Base-by-base conservation (phyloP, 441 rosid species). In the Adansonia grandidieri region DNA sequence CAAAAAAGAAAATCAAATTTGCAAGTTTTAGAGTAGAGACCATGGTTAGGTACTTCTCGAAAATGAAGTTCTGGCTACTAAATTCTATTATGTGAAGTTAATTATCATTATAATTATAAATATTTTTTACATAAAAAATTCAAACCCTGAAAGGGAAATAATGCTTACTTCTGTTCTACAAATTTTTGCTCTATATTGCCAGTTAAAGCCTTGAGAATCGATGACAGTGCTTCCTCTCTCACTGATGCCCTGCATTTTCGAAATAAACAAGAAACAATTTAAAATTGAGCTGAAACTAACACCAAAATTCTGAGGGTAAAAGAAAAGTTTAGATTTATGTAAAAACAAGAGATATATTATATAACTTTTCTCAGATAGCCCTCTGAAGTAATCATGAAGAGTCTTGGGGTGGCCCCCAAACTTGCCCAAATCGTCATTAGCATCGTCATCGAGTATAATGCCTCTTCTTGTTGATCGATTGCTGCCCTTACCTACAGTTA, bases 141-240 rank as follows among this genome's bases (percentile, higher is more conserved):
- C 7, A 6, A 42, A 42, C 56, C 17, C 60, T 56, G 22, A n/a
- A 17, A 42, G 28, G 51, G 14, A 11, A 13, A 47, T 14, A 24
- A 20, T 9, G 32, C 44, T 2, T 71, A 51, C 75, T 70, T 68
- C 17, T 45, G 17, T 3, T 73, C 57, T 28, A 61, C 66, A 15
- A 73, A 78, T 1, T 61, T 24, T 51, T 42, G 24, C 13, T 70
- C 48, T 15, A 75, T 51, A 7, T 61, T 63, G 68, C 9, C 7
- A 4, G 72, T 69, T 24, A 80, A 58, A 22, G 69, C 76, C 65
- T 62, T 48, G 42, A 73, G 61, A 47, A 81, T 65, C 0, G 56
- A 24, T 47, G 54, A 66, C 1, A 77, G 45, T 2, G 80, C 80
- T 67, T 64, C 70, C 20, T 73, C 80, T 19, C 77, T 71, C 64